Base-by-base conservation (phyloP, 345 rosid genomes). In the Camelina laxa region DNA sequence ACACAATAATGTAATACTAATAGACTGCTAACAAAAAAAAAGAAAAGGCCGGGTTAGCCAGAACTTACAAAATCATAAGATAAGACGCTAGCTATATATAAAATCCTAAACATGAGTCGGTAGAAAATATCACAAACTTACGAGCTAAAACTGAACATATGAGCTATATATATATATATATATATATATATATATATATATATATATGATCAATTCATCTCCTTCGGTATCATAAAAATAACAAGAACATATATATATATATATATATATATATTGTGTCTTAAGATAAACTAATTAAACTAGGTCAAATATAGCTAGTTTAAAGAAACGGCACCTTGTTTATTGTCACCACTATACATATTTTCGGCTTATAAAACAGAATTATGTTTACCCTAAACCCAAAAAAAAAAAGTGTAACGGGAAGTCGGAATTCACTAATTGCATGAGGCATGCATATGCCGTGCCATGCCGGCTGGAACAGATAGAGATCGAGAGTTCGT, bases 401-500 rank as follows among this genome's bases (percentile, higher is more conserved):
- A 62, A 42, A 42, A 13, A 42, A 41, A 1, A 11, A 60, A n/a
- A 10, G 10, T 35, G 53, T 4, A 8, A 64, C 5, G 14, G 15
- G 45, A 36, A 59, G 6, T 44, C 44, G 53, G 21, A 44, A 44
- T 24, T 14, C 9, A 24, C 15, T 45, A 33, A 6, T 33, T 33
- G 36, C 36, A 33, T 33, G 36, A n/a, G 36, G 49, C 14, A 44
- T 24, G 38, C 14, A 22, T 38, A 63, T 62, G 16, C 3, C 33
- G 22, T 55, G 38, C 60, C 38, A 27, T 27, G 38, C 36, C 60
- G 38, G 60, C 60, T 30, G 20, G 38, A 60, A 19, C 31, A 60
- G 27, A 69, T 44, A 44, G 31, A 39, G 74, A 57, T 45, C 41
- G 30, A 30, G 44, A 30, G 31, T 30, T 10, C 31, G 55, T 45